Evolutionary conservation across 257 asterid genomes (phyloP).

Genomic region (Primulina tabacum): DNA sequence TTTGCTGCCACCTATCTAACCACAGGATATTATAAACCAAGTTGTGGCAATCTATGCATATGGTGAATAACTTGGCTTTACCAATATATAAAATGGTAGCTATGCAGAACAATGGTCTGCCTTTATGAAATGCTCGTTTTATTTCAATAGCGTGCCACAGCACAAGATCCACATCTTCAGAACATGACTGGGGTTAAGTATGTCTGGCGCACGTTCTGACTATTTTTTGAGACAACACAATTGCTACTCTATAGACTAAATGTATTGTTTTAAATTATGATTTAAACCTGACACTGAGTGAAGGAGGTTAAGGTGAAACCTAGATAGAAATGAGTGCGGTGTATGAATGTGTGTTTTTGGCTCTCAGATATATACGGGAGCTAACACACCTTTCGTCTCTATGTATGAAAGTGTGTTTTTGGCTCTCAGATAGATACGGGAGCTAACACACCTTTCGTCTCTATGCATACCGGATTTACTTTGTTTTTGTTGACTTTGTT

Average conservation of each 20-base stretch:
- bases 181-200: background rate
- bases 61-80: conserved; percentile 39
- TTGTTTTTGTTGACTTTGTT: background rate
- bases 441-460: background rate
- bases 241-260: background rate
- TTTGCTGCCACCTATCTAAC: conserved; percentile 33
- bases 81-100: conserved; percentile 7
- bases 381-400: background rate
- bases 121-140: background rate
- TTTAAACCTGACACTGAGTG: background rate
- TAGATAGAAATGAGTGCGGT: background rate
- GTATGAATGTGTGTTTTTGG: conserved; percentile 6
- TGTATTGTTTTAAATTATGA: background rate
- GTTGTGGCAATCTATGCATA: conserved; percentile 28
- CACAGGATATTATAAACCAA: conserved; percentile 34
- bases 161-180: background rate
- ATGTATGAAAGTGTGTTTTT: conserved; percentile 3
- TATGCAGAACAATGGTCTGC: conserved; percentile 4
- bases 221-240: background rate
- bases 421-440: background rate
- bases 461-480: conserved; percentile 2
- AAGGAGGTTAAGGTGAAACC: background rate
- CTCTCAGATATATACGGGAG: background rate
- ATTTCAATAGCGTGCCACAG: background rate
- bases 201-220: background rate